Evolutionary conservation across 305 asterid genomes (phyloP), one percentile per base, ranked within the genome.

Genomic region (Solanum hybrid): DNA sequence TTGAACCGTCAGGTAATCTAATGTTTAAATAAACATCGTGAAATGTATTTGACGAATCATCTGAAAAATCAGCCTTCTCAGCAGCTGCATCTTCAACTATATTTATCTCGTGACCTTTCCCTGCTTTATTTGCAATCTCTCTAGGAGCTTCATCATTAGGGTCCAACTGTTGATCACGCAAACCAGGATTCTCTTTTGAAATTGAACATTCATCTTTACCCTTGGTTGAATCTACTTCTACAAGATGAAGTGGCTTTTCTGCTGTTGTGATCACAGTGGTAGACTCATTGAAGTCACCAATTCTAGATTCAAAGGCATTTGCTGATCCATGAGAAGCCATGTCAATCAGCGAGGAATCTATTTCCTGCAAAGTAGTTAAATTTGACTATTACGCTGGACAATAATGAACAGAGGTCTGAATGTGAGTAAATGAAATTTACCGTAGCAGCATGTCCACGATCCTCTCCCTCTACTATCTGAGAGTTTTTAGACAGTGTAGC

Each of bases 11-110:
- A 87, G 97, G 96, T 90, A 96, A 90, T 90, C 93, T 93, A 90
- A 96, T 93, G 93, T 95, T 96, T 88, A 97, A 92, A 94, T 90
- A 94, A 91, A 96, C 97, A 42, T 95, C 95, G 80, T 90, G 93
- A 36, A 97, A 94, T 91, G 90, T 91, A 86, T 57, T 85, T 74
- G 94, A 89, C 64, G 94, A 85, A 36, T 92, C 69, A 91, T 90
- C 92, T 69, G 91, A 91, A 89, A 90, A 91, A 89, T 92, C 93
- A 90, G 90, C 90, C 90, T 92, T 90, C 93, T 93, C 94, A 90
- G 93, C 92, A 92, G 91, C 91, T 71, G 51, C 73, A 82, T 86
- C 89, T 75, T 91, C 94, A 89, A 67, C 90, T 16, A 57, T 76
- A 64, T 88, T 88, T 88, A 64, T 91, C 88, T 34, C 78, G 69